Evolutionary conservation across 2,329 filamentous ascomycete species (phyloP).

Genomic region (Colletotrichum melonis): DNA sequence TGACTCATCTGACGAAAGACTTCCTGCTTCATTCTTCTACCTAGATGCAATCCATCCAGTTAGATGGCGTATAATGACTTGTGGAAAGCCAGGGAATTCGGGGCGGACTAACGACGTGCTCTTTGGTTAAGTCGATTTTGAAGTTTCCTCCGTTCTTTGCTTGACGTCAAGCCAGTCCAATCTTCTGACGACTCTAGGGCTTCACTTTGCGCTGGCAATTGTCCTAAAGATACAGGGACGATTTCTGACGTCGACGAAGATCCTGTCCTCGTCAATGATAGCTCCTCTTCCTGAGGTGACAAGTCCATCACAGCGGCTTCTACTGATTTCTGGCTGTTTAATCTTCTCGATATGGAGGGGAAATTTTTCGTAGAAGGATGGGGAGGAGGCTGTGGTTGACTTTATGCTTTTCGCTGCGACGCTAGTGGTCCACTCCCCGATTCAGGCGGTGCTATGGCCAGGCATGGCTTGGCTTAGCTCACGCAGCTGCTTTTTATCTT

Average conservation of each 20-base stretch:
- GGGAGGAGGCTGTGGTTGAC: neutral
- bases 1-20: neutral
- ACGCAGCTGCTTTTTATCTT: neutral
- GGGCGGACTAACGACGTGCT: constrained; percentile 15
- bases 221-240: neutral
- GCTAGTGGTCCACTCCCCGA: neutral
- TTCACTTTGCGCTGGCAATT: neutral
- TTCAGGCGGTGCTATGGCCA: neutral
- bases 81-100: neutral
- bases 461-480: neutral
- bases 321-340: neutral
- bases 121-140: constrained; percentile 30
- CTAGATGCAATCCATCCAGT: neutral
- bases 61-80: neutral
- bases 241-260: neutral
- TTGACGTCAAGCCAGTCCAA: constrained; percentile 21
- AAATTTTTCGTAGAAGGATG: neutral
- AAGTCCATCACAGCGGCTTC: neutral
- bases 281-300: neutral
- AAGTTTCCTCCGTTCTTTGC: constrained; percentile 21
- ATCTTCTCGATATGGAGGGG: neutral
- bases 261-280: neutral
- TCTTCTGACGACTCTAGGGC: neutral
- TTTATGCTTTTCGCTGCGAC: neutral
- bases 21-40: constrained; percentile 2